Percentiles rank a stretch among this genome's conserved stretches.
Evolutionary conservation across 805 yeast species (phyloP).

Genomic region (Candida dajiaensis): DNA sequence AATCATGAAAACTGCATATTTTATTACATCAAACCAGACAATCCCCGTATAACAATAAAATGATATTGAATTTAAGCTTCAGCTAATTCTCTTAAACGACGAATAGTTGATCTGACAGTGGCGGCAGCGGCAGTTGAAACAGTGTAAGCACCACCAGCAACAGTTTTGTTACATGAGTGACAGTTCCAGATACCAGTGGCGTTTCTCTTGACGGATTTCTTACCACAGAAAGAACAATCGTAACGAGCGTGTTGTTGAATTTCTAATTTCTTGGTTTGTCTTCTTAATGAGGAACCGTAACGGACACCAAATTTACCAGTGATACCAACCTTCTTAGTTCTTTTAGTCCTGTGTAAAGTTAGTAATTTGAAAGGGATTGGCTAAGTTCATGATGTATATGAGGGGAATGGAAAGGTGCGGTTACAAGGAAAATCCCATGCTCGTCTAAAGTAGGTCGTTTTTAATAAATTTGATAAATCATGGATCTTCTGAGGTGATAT

Average conservation of each 20-base stretch:
- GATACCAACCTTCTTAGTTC: slow-evolving; percentile 99
- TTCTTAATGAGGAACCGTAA: slow-evolving; percentile 99
- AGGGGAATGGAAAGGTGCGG: not conserved
- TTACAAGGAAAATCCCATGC: not conserved
- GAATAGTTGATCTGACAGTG: slow-evolving; percentile 99
- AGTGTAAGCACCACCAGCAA: slow-evolving; percentile 99
- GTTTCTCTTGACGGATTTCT: slow-evolving; percentile 95
- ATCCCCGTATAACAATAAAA: not conserved
- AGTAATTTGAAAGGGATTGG: not conserved
- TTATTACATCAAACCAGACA: not conserved
- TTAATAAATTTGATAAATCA: not conserved
- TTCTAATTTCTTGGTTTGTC: slow-evolving; percentile 99
- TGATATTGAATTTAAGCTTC: slow-evolving; percentile 68
- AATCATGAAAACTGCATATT: not conserved
- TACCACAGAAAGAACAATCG: slow-evolving; percentile 99
- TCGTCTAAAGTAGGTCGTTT: not conserved
- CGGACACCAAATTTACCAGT: slow-evolving; percentile 99
- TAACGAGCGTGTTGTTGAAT: slow-evolving; percentile 98
- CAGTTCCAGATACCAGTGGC: slow-evolving; percentile 99
- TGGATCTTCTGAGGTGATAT: not conserved
- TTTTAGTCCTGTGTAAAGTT: slow-evolving; percentile 72
- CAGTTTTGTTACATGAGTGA: slow-evolving; percentile 89
- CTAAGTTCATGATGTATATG: not conserved
- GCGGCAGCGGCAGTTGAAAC: slow-evolving; percentile 99
- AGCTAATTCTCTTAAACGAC: slow-evolving; percentile 99